These are phyloP conservation scores for Monosporascus cannonballus DNA, from an alignment of 2,329 filamentous ascomycete genomes.

Conservation along the genomic window DNA sequence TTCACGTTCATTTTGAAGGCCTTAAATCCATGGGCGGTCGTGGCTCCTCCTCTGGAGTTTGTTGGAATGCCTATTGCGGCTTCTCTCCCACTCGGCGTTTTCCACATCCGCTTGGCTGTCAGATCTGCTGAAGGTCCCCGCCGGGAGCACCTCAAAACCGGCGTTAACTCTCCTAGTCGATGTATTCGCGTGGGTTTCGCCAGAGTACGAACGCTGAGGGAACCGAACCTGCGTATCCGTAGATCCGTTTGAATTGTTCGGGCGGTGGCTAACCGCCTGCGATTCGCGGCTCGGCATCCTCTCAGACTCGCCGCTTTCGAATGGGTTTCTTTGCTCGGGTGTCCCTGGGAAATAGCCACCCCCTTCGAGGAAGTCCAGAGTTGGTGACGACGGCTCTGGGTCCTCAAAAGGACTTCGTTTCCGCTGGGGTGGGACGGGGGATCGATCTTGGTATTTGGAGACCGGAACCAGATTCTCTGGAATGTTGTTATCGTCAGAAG, in stretches of 20 bases:
- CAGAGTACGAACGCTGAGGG: slow-evolving; percentile 23
- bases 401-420: slow-evolving; percentile 13
- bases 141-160: slow-evolving; percentile 25
- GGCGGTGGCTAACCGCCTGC: slow-evolving; percentile 8
- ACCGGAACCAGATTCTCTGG: slow-evolving; percentile 9
- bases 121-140: slow-evolving; percentile 20
- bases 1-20: not conserved
- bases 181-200: slow-evolving; percentile 16
- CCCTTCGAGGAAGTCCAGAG: slow-evolving; percentile 11
- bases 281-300: not conserved
- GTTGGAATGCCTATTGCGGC: slow-evolving; percentile 6
- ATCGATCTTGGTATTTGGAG: slow-evolving; percentile 9
- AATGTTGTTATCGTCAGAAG: slow-evolving; percentile 20
- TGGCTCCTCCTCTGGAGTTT: slow-evolving; percentile 16
- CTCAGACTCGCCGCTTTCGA: slow-evolving; percentile 4
- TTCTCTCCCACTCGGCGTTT: slow-evolving; percentile 6
- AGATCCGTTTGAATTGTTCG: slow-evolving; percentile 2
- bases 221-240: slow-evolving; percentile 6
- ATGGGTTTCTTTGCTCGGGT: slow-evolving; percentile 10
- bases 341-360: not conserved
- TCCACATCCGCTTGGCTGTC: slow-evolving; percentile 15
- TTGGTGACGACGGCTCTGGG: slow-evolving; percentile 5
- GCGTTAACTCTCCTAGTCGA: slow-evolving; percentile 21
- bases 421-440: slow-evolving; percentile 7
- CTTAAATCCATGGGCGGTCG: slow-evolving; percentile 8